A percentile compares a stretch with the other conserved stretches of the same genome.
Evolutionary conservation across 1,284 basidiomycete genomes (phyloP).

Genomic region (Gastroboletus turbinatus): DNA sequence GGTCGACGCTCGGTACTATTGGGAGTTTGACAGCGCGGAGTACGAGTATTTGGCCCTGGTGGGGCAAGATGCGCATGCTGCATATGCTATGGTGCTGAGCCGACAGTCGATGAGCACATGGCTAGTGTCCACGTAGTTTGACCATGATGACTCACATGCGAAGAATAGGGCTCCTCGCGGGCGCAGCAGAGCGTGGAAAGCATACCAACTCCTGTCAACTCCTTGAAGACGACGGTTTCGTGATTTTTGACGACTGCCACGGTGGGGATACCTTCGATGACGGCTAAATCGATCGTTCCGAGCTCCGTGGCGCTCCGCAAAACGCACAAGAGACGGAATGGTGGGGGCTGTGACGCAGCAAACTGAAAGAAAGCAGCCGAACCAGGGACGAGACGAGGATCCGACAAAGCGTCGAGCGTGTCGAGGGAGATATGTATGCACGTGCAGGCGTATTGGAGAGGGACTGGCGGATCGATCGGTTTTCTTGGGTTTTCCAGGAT

Average conservation of each 20-base stretch:
- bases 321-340: conserved; percentile 43
- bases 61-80: conserved; percentile 53
- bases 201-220: conserved; percentile 35
- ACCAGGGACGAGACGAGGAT: conserved; percentile 44
- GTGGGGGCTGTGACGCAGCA: conserved; percentile 37
- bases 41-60: conserved; percentile 54
- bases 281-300: conserved; percentile 44
- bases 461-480: conserved; percentile 48
- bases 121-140: background rate
- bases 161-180: conserved; percentile 25
- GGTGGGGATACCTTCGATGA: conserved; percentile 44
- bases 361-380: conserved; percentile 40
- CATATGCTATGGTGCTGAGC: conserved; percentile 46
- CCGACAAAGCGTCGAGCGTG: conserved; percentile 49
- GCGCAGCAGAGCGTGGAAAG: conserved; percentile 29
- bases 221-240: conserved; percentile 47
- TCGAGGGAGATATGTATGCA: conserved; percentile 49
- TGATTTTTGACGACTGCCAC: conserved; percentile 46
- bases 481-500: conserved; percentile 38
- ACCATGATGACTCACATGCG: conserved; percentile 11
- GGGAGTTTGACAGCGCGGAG: conserved; percentile 45
- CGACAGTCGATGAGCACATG: conserved; percentile 10
- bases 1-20: conserved; percentile 10
- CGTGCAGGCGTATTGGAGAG: conserved; percentile 52
- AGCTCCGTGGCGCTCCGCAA: conserved; percentile 43